These are phyloP conservation scores for Diplodia mutila DNA, from an alignment of 2,329 filamentous ascomycete genomes.

Conservation along the genomic window DNA sequence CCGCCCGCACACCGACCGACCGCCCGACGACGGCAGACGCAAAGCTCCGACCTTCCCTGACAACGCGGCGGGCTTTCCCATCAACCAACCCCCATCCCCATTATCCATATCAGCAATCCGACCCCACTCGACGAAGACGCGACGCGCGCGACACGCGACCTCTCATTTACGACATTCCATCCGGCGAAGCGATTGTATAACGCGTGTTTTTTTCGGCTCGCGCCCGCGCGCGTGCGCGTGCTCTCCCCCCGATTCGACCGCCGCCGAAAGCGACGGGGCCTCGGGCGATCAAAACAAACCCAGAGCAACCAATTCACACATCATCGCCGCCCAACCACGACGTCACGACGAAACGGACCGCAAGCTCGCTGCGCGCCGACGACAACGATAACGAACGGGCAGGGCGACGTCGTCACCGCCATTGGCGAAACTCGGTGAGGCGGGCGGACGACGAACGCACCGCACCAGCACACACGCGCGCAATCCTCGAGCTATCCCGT, in stretches of 20 bases:
- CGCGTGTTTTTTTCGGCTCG: neutral
- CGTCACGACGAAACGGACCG: neutral
- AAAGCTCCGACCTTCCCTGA: conserved; percentile 21
- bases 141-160: neutral
- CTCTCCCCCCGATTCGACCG: neutral
- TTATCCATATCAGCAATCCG: neutral
- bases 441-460: neutral
- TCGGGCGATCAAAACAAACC: neutral
- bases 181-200: neutral
- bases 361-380: neutral
- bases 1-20: conserved; percentile 5
- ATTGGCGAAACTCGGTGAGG: neutral
- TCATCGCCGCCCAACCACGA: neutral
- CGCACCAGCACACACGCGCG: neutral
- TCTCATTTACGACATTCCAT: neutral
- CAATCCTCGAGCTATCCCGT: neutral
- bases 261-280: neutral
- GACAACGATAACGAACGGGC: neutral
- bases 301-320: neutral
- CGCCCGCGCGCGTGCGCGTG: neutral
- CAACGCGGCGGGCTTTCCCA: neutral
- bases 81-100: conserved; percentile 10
- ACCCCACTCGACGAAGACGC: neutral
- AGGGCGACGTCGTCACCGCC: neutral
- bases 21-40: neutral